These are phyloP conservation scores for Skeletonema costatum DNA, from an alignment of 108 stramenopile genomes.

Conservation along the genomic window DNA sequence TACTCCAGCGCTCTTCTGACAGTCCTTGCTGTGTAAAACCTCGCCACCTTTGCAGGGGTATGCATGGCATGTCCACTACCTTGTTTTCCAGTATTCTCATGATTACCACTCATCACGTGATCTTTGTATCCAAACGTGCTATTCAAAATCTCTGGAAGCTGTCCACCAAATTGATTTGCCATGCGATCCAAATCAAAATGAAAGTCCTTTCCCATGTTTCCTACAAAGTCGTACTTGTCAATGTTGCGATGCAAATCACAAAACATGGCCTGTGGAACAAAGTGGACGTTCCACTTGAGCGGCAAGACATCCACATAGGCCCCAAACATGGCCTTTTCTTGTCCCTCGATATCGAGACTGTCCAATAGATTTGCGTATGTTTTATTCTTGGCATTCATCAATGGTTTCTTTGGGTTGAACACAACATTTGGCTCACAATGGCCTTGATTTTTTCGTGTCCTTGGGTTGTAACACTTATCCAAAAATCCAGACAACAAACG, in stretches of 20 bases:
- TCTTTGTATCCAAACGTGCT: slow-evolving; percentile 25
- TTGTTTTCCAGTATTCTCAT: slow-evolving; percentile 22
- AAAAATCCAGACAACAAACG: slow-evolving; percentile 63
- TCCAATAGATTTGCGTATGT: slow-evolving; percentile 11
- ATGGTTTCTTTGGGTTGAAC: slow-evolving; percentile 22
- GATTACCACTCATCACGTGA: neutral
- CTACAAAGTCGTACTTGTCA: slow-evolving; percentile 55
- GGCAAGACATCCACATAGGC: slow-evolving; percentile 64
- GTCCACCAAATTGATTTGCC: slow-evolving; percentile 20
- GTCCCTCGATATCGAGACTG: slow-evolving; percentile 9
- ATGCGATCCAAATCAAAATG: slow-evolving; percentile 42
- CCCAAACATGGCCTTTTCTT: slow-evolving; percentile 51
- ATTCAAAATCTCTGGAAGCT: slow-evolving; percentile 17
- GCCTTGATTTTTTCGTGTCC: slow-evolving; percentile 24
- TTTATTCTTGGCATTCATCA: neutral
- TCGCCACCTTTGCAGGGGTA: slow-evolving; percentile 32
- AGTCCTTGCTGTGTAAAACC: slow-evolving; percentile 60
- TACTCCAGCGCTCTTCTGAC: slow-evolving; percentile 62
- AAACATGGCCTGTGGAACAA: slow-evolving; percentile 54
- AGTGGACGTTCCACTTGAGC: slow-evolving; percentile 72
- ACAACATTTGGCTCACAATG: slow-evolving; percentile 51
- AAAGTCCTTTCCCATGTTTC: slow-evolving; percentile 54
- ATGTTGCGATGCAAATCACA: slow-evolving; percentile 63
- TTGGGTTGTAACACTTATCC: slow-evolving; percentile 55
- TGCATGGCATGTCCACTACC: slow-evolving; percentile 13